phyloP scores from a whole-genome alignment of 257 asterid genomes.

The Nicotiana otophora region DNA sequence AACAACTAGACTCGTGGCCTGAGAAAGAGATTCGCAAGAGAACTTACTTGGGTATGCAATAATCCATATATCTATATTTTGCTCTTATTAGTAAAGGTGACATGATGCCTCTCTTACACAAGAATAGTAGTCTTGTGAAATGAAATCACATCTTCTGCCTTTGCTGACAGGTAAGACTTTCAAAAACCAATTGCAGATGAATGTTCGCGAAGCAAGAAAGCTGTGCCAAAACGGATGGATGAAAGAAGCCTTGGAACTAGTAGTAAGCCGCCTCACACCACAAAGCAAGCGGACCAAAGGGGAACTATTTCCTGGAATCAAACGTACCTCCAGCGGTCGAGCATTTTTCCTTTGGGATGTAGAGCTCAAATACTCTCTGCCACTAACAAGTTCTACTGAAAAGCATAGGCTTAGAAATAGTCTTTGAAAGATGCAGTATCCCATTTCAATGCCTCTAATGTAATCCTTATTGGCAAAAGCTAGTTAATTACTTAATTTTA shows the following conservation, averaged over 20 bases:
- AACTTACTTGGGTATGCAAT: slow-evolving; percentile 52
- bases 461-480: not conserved
- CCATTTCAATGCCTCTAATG: not conserved
- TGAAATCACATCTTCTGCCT: not conserved
- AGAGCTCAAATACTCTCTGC: slow-evolving; percentile 12
- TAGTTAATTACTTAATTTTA: not conserved
- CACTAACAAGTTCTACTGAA: not conserved
- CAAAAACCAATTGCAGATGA: slow-evolving; percentile 19
- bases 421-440: not conserved
- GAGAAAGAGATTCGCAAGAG: slow-evolving; percentile 81
- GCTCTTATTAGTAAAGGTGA: not conserved
- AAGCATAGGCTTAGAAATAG: not conserved
- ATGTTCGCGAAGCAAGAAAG: slow-evolving; percentile 36
- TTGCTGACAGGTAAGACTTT: not conserved
- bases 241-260: slow-evolving; percentile 37
- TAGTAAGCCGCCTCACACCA: slow-evolving; percentile 22
- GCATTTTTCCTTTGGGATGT: slow-evolving; percentile 1
- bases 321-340: not conserved
- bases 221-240: slow-evolving; percentile 37
- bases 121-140: not conserved
- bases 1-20: slow-evolving; percentile 77
- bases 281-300: not conserved
- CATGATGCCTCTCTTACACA: not conserved
- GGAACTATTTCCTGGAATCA: not conserved
- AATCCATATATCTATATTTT: not conserved